These are phyloP conservation scores for Hypoxylon sp. DNA, from an alignment of 2,329 filamentous ascomycete species.

Conservation along the genomic window DNA sequence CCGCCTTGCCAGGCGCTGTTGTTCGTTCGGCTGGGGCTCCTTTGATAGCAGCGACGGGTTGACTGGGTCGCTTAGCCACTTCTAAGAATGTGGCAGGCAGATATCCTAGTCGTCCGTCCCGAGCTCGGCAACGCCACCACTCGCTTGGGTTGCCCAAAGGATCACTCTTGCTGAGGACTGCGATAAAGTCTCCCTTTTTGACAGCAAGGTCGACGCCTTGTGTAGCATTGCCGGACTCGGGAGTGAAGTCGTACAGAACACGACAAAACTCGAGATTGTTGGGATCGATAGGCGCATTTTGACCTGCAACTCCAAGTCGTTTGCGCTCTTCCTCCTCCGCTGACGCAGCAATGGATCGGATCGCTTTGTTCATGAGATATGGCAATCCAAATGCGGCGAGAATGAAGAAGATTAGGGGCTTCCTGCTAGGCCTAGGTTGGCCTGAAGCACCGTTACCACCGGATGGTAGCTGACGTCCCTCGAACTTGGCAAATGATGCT, in stretches of 20 bases:
- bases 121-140: slow-evolving; percentile 95
- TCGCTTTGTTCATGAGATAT: slow-evolving; percentile 97
- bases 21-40: slow-evolving; percentile 58
- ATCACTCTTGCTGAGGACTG: slow-evolving; percentile 91
- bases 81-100: slow-evolving; percentile 92
- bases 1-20: slow-evolving; percentile 61
- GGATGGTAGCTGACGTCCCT: slow-evolving; percentile 69
- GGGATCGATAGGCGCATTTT: slow-evolving; percentile 76
- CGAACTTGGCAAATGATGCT: slow-evolving; percentile 89
- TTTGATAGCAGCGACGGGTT: slow-evolving; percentile 66
- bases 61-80: slow-evolving; percentile 69
- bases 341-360: slow-evolving; percentile 82
- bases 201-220: slow-evolving; percentile 88
- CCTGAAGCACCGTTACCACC: slow-evolving; percentile 72
- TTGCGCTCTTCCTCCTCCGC: slow-evolving; percentile 85
- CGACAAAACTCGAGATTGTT: slow-evolving; percentile 97
- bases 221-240: slow-evolving; percentile 72
- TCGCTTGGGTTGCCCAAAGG: slow-evolving; percentile 92
- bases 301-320: slow-evolving; percentile 66
- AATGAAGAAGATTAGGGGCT: slow-evolving; percentile 96
- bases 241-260: slow-evolving; percentile 92
- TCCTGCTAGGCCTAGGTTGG: slow-evolving; percentile 83
- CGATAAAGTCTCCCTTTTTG: slow-evolving; percentile 95
- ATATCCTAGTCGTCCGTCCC: slow-evolving; percentile 92
- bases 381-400: slow-evolving; percentile 94